phyloP scores from a whole-genome alignment of 1,284 basidiomycete species.

The Trichosporon coremiiforme region DNA sequence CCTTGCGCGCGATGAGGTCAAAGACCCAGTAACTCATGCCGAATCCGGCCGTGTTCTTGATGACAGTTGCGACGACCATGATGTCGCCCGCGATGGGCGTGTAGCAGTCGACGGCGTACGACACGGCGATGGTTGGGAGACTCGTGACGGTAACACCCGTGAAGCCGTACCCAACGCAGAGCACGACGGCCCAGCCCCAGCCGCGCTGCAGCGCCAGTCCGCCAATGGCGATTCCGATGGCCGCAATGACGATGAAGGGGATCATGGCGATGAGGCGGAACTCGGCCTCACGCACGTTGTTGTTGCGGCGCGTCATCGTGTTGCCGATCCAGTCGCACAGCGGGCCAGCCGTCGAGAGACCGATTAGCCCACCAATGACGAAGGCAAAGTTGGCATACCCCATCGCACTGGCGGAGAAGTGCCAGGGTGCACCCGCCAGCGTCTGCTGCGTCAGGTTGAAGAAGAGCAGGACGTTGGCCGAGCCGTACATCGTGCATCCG shows the following conservation, averaged over 20 bases:
- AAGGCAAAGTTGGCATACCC: slow-evolving; percentile 32
- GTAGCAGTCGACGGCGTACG: slow-evolving; percentile 33
- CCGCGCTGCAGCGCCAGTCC: slow-evolving; percentile 22
- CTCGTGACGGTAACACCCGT: slow-evolving; percentile 28
- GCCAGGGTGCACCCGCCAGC: slow-evolving; percentile 22
- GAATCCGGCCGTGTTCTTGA: slow-evolving; percentile 31
- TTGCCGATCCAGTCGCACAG: slow-evolving; percentile 28
- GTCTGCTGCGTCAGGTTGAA: slow-evolving; percentile 26
- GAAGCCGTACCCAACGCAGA: slow-evolving; percentile 24
- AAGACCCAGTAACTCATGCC: slow-evolving; percentile 29
- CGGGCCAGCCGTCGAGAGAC: slow-evolving; percentile 27
- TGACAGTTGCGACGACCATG: slow-evolving; percentile 30
- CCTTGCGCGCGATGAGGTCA: slow-evolving; percentile 16
- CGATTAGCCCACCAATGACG: slow-evolving; percentile 29
- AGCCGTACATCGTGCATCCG: slow-evolving; percentile 20
- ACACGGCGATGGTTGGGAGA: slow-evolving; percentile 25
- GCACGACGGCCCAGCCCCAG: slow-evolving; percentile 25
- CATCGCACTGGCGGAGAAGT: slow-evolving; percentile 19
- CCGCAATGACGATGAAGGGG: slow-evolving; percentile 21
- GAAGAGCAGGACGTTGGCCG: slow-evolving; percentile 27
- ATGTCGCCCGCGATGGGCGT: slow-evolving; percentile 31
- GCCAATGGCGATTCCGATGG: slow-evolving; percentile 23
- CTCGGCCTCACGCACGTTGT: slow-evolving; percentile 31
- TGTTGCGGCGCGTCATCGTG: slow-evolving; percentile 25
- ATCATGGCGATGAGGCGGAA: slow-evolving; percentile 31